Base-by-base conservation (phyloP, 768 basidiomycete genomes). In the Astraeus odoratus region DNA sequence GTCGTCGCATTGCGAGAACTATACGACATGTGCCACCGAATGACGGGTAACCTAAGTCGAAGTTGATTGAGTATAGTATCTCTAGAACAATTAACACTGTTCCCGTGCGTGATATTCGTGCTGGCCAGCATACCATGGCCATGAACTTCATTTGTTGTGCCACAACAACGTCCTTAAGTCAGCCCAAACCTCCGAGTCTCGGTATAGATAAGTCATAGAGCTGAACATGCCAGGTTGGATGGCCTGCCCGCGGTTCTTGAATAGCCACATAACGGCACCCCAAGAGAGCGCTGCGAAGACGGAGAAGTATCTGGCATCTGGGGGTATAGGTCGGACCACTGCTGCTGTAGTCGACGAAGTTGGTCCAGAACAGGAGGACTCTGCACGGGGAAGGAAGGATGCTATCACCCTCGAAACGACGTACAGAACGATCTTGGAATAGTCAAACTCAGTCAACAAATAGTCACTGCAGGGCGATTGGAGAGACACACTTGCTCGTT, bases 151-250 rank as follows among this genome's bases (percentile, higher is more conserved):
- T n/a, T 12, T 31, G n/a, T 31, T 31, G 4, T n/a, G 30, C 30
- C 30, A 31, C 30, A 31, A n/a, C 10, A 31, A 31, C 10, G 30
- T 31, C 30, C 30, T 31, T n/a, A 31, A 31, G 10, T 31, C 30
- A n/a, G 30, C 30, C 30, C 30, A 31, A 31, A 31, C 30, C 30
- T 31, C 30, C 16, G 91, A 94, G 63, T 98, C 92, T 30, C 82
- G 80, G 68, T 98, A 99, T 30, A 99, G 74, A 65, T 98, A 99
- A 46, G 76, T 78, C 94, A 96, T 97, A 15, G 86, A 88, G 68
- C 80, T 89, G 71, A 91, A 92, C 91, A 97, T 90, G 46, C 94
- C 96, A 15, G 91, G 89, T 57, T 98, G 93, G 49, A 99, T 80
- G n/a, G 82, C 83, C 67, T 31, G 12, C 4, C 30, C 30, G 12